phyloP scores from a whole-genome alignment of 2,329 filamentous ascomycete genomes.

The Neobulgaria alba region DNA sequence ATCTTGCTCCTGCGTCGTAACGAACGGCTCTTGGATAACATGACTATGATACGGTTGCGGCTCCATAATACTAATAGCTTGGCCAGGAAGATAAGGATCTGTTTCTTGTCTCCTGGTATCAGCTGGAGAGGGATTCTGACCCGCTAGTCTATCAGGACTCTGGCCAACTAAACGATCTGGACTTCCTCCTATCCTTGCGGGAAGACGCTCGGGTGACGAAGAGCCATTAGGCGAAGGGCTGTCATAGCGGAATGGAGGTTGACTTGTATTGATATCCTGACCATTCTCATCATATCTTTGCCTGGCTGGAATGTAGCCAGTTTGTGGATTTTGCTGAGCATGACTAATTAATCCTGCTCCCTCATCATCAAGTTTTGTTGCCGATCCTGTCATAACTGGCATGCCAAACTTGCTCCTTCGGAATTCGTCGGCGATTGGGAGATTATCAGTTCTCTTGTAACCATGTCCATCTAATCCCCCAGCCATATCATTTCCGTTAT shows the following conservation, averaged over 20 bases:
- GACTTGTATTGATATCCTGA: constrained; percentile 17
- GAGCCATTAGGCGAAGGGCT: no score
- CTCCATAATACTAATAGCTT: constrained; percentile 18
- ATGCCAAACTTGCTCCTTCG: constrained; percentile 24
- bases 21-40: constrained; percentile 8
- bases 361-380: constrained; percentile 19
- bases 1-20: constrained; percentile 2
- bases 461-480: constrained; percentile 12
- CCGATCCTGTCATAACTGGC: constrained; percentile 10
- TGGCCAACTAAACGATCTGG: no score
- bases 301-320: constrained; percentile 23
- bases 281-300: constrained; percentile 25
- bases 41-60: constrained; percentile 19
- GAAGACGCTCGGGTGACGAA: no score
- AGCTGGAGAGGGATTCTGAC: constrained; percentile 11
- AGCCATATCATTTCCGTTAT: constrained; percentile 18
- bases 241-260: constrained; percentile 8
- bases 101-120: constrained; percentile 6
- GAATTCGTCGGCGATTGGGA: constrained; percentile 27
- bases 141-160: constrained; percentile 13
- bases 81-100: constrained; percentile 4
- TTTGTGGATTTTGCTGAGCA: constrained; percentile 25
- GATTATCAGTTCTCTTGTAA: constrained; percentile 13
- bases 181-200: no score
- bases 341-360: constrained; percentile 23